Conservation (phyloP, 768 basidiomycete species). For the Myochromella boudieri region DNA sequence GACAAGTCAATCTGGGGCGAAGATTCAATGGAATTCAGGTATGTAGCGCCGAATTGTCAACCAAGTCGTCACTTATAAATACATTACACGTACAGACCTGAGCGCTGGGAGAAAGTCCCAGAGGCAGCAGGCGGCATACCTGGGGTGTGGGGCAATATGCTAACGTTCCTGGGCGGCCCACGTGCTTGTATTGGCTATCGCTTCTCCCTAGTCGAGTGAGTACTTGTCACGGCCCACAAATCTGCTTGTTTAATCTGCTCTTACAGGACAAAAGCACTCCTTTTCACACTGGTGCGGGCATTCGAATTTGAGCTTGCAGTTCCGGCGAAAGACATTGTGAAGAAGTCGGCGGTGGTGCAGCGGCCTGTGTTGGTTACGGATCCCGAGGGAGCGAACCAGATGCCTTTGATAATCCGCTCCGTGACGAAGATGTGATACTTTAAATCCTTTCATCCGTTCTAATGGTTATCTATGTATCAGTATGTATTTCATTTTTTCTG, state of each 20-base stretch:
- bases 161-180: constrained; percentile 66
- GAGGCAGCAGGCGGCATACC: constrained; percentile 47
- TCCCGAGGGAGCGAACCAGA: constrained; percentile 35
- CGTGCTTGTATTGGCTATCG: constrained; percentile 67
- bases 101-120: constrained; percentile 57
- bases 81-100: constrained; percentile 44
- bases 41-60: too few species aligned
- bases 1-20: constrained; percentile 59
- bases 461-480: too few species aligned
- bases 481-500: too few species aligned
- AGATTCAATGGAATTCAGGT: constrained; percentile 65
- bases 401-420: constrained; percentile 45
- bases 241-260: too few species aligned
- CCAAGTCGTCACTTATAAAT: too few species aligned
- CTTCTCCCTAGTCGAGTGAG: constrained; percentile 56
- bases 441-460: too few species aligned
- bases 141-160: constrained; percentile 57
- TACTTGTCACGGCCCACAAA: background rate
- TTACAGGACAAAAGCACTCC: constrained; percentile 36
- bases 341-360: constrained; percentile 38
- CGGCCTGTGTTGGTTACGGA: constrained; percentile 45
- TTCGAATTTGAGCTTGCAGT: constrained; percentile 59
- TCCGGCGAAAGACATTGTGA: constrained; percentile 39
- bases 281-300: constrained; percentile 51
- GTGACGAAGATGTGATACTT: too few species aligned